Percentiles rank a stretch among this genome's conserved stretches.
Evolutionary conservation across 1,284 basidiomycete species (phyloP).

Genomic region (Ganoderma boninense): DNA sequence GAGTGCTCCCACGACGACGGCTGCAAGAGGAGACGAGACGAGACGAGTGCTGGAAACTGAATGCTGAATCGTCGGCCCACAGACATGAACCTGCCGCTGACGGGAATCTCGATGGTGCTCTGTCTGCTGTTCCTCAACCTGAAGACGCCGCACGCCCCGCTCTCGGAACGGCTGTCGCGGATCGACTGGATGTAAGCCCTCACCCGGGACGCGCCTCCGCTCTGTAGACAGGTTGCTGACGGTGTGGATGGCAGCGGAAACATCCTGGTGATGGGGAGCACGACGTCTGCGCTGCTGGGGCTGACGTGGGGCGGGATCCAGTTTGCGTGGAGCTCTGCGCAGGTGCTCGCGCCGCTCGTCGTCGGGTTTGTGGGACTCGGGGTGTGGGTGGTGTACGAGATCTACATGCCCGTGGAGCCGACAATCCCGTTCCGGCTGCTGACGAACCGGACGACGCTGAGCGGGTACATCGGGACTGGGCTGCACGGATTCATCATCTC

Average conservation of each 20-base stretch:
- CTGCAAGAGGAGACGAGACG: too few species aligned
- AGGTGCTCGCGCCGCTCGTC: conserved; percentile 52
- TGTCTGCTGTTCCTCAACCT: too few species aligned
- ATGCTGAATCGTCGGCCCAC: too few species aligned
- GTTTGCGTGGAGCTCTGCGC: conserved; percentile 49
- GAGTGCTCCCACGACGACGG: too few species aligned
- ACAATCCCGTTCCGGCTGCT: conserved; percentile 31
- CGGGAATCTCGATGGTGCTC: too few species aligned
- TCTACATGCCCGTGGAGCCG: conserved; percentile 26
- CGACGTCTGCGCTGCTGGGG: conserved; percentile 43
- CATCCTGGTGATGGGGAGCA: conserved; percentile 44
- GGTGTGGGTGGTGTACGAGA: conserved; percentile 42
- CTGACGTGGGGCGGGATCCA: conserved; percentile 51
- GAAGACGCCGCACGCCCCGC: too few species aligned
- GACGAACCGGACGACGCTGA: conserved; percentile 27
- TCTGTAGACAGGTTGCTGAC: too few species aligned
- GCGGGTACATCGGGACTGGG: conserved; percentile 30
- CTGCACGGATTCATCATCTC: conserved; percentile 18
- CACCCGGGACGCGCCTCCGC: too few species aligned
- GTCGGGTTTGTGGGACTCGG: conserved; percentile 47
- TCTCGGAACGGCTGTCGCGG: too few species aligned
- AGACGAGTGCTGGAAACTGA: too few species aligned
- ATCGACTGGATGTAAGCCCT: not conserved
- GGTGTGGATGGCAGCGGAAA: conserved; percentile 51
- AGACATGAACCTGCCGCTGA: too few species aligned